Evolutionary conservation across 441 rosid genomes (phyloP).

Genomic region (Gossypium gossypioides): DNA sequence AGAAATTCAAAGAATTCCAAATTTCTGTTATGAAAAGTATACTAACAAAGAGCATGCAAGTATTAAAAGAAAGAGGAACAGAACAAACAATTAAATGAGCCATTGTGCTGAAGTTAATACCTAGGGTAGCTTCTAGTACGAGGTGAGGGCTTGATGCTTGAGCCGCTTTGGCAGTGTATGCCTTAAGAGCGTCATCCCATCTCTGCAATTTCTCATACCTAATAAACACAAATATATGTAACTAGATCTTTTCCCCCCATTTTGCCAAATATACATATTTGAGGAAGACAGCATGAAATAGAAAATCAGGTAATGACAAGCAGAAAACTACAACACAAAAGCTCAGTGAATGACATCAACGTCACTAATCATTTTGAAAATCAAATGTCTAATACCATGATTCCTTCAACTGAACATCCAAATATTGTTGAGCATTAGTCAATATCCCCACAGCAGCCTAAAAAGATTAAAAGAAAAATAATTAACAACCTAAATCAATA

Average conservation of each 20-base stretch:
- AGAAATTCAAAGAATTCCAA: neutral
- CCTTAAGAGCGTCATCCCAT: slow-evolving; percentile 99
- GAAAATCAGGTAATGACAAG: slow-evolving; percentile 1
- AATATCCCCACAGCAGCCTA: slow-evolving; percentile 99
- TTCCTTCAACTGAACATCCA: slow-evolving; percentile 92
- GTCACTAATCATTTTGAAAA: neutral
- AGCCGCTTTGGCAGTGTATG: slow-evolving; percentile 78
- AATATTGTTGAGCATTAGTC: slow-evolving; percentile 84
- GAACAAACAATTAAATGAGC: neutral
- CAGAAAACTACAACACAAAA: neutral
- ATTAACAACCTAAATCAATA: slow-evolving; percentile 15
- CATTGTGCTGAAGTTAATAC: slow-evolving; percentile 27
- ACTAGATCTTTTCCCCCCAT: neutral
- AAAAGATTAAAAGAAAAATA: slow-evolving; percentile 4
- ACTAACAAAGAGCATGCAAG: slow-evolving; percentile 5
- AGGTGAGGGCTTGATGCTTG: slow-evolving; percentile 80
- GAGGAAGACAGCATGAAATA: neutral
- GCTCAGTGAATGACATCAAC: neutral
- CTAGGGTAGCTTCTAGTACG: slow-evolving; percentile 86
- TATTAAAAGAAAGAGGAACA: slow-evolving; percentile 4
- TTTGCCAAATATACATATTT: neutral
- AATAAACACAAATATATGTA: slow-evolving; percentile 13
- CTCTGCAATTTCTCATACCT: slow-evolving; percentile 99
- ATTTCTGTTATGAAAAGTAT: neutral
- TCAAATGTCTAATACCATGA: slow-evolving; percentile 54